Conservation (phyloP, 2,329 filamentous ascomycete genomes). For the Laburnicola sp. region DNA sequence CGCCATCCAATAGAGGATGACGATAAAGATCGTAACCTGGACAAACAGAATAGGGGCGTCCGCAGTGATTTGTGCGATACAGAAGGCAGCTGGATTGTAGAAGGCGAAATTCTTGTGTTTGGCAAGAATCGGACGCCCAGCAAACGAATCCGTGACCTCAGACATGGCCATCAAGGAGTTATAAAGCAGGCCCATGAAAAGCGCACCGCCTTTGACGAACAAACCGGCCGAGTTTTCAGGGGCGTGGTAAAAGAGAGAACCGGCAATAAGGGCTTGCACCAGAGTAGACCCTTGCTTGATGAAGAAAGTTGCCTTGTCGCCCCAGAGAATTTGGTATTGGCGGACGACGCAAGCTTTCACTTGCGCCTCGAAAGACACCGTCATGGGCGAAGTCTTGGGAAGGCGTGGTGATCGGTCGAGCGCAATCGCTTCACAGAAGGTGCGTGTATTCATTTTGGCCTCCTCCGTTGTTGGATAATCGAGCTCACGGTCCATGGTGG, state of each 20-base stretch:
- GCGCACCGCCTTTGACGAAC: conserved; percentile 65
- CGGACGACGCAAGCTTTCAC: conserved; percentile 60
- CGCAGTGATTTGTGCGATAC: conserved; percentile 69
- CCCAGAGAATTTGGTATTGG: conserved; percentile 68
- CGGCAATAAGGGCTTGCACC: conserved; percentile 63
- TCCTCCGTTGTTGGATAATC: conserved; percentile 59
- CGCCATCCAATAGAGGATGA: conserved; percentile 81
- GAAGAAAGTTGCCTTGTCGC: conserved; percentile 65
- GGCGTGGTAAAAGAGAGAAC: conserved; percentile 69
- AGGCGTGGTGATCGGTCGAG: conserved; percentile 61
- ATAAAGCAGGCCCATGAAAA: conserved; percentile 67
- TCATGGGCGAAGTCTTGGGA: conserved; percentile 59
- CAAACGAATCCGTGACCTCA: conserved; percentile 63
- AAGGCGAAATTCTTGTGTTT: conserved; percentile 86
- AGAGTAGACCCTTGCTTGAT: conserved; percentile 65
- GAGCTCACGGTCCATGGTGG: conserved; percentile 59
- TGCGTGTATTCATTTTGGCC: conserved; percentile 41
- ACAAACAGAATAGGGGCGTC: conserved; percentile 60
- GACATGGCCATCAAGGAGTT: conserved; percentile 66
- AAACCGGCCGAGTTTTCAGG: conserved; percentile 61
- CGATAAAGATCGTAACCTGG: conserved; percentile 61
- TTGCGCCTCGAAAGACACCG: conserved; percentile 44
- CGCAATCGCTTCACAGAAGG: conserved; percentile 58
- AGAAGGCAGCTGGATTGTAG: conserved; percentile 78
- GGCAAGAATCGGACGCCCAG: conserved; percentile 75